A percentile compares a stretch with the other conserved stretches of the same genome.
Evolutionary conservation across 2,329 filamentous ascomycete genomes (phyloP).

Genomic region (Microdochium nivale): DNA sequence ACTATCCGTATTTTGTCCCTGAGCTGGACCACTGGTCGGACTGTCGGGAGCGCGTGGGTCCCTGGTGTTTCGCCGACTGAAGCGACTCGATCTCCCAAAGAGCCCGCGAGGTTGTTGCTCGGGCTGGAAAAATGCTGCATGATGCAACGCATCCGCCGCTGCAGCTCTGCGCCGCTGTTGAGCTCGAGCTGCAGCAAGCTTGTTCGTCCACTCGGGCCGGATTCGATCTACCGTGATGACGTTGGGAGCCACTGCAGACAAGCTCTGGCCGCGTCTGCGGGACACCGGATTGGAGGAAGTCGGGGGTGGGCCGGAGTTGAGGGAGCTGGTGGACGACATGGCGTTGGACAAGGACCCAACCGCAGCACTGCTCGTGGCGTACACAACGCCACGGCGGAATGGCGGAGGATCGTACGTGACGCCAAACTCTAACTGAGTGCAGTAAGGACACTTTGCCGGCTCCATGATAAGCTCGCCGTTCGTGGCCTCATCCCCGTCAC

Average conservation of each 20-base stretch:
- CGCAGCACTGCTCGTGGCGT: conserved; percentile 43
- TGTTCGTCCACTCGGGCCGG: conserved; percentile 89
- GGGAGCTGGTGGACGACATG: conserved; percentile 78
- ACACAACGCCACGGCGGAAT: conserved; percentile 75
- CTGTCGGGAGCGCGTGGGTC: conserved; percentile 21
- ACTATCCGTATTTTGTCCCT: conserved; percentile 11
- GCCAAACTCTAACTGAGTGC: conserved; percentile 88
- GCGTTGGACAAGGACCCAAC: conserved; percentile 52
- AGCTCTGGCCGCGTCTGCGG: conserved; percentile 42
- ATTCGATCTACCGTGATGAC: conserved; percentile 91
- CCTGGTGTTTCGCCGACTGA: conserved; percentile 45
- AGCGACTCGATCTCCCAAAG: conserved; percentile 40
- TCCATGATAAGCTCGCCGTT: conserved; percentile 75
- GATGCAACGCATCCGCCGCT: conserved; percentile 88
- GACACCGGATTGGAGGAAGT: conserved; percentile 25
- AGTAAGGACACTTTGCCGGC: conserved; percentile 88
- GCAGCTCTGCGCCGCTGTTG: conserved; percentile 82
- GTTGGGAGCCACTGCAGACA: conserved; percentile 75
- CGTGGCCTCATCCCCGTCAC: conserved; percentile 32
- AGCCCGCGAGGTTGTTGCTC: conserved; percentile 47
- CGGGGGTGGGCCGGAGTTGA: conserved; percentile 50
- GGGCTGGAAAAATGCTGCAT: conserved; percentile 85
- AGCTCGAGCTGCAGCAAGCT: conserved; percentile 74
- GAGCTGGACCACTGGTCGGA: conserved; percentile 12
- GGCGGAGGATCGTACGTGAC: conserved; percentile 89